Evolutionary conservation across 768 basidiomycete species (phyloP), one percentile per base, ranked within the genome.

Genomic region (Suillus alpinus): DNA sequence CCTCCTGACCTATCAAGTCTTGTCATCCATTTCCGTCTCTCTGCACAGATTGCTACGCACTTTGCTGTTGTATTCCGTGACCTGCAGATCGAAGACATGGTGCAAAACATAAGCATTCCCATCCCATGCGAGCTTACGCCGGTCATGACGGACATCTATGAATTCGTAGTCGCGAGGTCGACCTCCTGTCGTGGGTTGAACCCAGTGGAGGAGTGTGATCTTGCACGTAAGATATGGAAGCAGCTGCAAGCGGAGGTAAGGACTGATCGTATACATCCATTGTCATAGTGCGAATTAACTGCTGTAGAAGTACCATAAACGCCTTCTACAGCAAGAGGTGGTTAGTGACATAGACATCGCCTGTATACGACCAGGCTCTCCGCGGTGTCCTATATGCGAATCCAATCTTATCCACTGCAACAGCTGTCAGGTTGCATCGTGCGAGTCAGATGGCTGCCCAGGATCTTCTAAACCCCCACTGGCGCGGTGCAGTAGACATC

Each of bases 371-470:
- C 18, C 49, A 50, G 13, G 51, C 12, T 52, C 51, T 52, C 32
- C 32, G 6, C n/a, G 32, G 7, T 52, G 51, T 52, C 18, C 32
- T 52, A 34, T 52, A 52, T 52, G 51, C n/a, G 51, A 52, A n/a
- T 52, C 51, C n/a, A 34, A 52, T 20, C 51, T 52, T 52, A 52
- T 52, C 32, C 32, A 52, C 32, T 52, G 51, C 20, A 23, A 36
- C 4, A 16, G 34, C 14, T 53, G 51, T 53, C 34, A 36, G 34
- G 34, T 53, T 23, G 51, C 34, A 36, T 53, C 51, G 20, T 53
- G 51, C 51, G 20, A 34, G 34, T 23, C 20, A 20, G 13, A 53
- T 23, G 20, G 37, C 13, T 53, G 52, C 8, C 34, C 20, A 0
- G 20, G 52, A 36, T 37, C 34, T 26, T 53, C 52, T 37, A 20